These are phyloP conservation scores for Amborella trichopoda DNA, from an alignment of 164 flowering plant genomes.

Conservation along the genomic window DNA sequence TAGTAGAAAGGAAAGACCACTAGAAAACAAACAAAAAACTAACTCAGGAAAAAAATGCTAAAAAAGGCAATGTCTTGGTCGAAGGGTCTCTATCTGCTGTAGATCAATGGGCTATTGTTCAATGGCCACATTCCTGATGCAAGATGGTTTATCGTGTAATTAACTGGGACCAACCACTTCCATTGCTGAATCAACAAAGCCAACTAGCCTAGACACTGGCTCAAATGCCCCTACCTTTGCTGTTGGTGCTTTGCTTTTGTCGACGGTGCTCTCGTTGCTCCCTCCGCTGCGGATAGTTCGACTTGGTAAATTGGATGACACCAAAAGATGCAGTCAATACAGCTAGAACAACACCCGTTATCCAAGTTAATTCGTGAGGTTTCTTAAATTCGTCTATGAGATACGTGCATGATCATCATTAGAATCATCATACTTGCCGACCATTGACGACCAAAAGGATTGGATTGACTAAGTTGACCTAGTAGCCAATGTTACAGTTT, in stretches of 20 bases:
- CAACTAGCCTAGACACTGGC: conserved; percentile 4
- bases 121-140: too few relatives aligned
- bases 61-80: too few relatives aligned
- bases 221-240: neutral
- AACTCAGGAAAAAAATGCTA: too few relatives aligned
- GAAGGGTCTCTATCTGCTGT: too few relatives aligned
- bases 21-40: too few relatives aligned
- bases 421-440: conserved; percentile 3
- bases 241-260: too few relatives aligned
- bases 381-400: conserved; percentile 5
- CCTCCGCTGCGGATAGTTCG: too few relatives aligned
- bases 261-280: too few relatives aligned
- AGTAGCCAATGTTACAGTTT: neutral
- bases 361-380: conserved; percentile 6
- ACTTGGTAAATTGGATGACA: too few relatives aligned
- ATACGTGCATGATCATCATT: conserved; percentile 8
- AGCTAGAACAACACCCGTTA: neutral
- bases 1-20: too few relatives aligned
- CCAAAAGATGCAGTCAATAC: neutral
- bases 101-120: too few relatives aligned
- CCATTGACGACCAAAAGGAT: conserved; percentile 1
- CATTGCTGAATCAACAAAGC: neutral
- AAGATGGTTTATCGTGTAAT: neutral
- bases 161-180: neutral
- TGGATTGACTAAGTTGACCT: neutral